A percentile compares a stretch with the other conserved stretches of the same genome.
These are phyloP conservation scores for Pseudogymnoascus sp. DNA, from an alignment of 2,329 filamentous ascomycete genomes.

Conservation along the genomic window DNA sequence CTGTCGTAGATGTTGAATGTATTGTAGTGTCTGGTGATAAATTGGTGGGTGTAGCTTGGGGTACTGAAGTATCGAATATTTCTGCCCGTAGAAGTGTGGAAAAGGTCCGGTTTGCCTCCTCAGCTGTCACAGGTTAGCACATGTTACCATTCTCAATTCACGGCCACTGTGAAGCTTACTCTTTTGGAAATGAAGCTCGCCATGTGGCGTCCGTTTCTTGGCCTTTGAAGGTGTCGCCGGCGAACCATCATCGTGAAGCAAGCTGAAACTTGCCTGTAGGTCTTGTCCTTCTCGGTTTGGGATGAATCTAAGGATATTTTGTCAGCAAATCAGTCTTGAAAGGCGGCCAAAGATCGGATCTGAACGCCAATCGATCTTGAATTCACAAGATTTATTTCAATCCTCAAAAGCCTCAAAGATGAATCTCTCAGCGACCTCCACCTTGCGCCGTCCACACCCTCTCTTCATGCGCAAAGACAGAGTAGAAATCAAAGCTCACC, in stretches of 20 bases:
- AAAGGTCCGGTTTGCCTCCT: constrained; percentile 92
- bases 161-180: constrained; percentile 48
- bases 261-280: constrained; percentile 83
- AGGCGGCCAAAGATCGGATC: background rate
- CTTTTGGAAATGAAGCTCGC: constrained; percentile 89
- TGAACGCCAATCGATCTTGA: background rate
- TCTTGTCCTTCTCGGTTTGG: constrained; percentile 91
- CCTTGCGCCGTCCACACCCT: background rate
- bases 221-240: constrained; percentile 83
- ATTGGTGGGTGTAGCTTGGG: constrained; percentile 65
- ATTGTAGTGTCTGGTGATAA: constrained; percentile 53
- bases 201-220: constrained; percentile 78
- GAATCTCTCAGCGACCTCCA: background rate
- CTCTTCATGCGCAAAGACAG: background rate
- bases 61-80: constrained; percentile 84
- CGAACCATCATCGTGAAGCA: constrained; percentile 87
- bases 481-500: constrained; percentile 27
- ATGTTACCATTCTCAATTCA: constrained; percentile 29
- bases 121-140: constrained; percentile 45
- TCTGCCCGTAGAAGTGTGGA: constrained; percentile 82
- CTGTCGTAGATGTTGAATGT: constrained; percentile 44
- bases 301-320: constrained; percentile 66
- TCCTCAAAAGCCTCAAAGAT: background rate
- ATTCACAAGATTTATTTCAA: background rate
- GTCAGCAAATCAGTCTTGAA: constrained; percentile 19